A percentile compares a stretch with the other conserved stretches of the same genome.
phyloP scores from a whole-genome alignment of 768 basidiomycete species.

The Calocera cornea region DNA sequence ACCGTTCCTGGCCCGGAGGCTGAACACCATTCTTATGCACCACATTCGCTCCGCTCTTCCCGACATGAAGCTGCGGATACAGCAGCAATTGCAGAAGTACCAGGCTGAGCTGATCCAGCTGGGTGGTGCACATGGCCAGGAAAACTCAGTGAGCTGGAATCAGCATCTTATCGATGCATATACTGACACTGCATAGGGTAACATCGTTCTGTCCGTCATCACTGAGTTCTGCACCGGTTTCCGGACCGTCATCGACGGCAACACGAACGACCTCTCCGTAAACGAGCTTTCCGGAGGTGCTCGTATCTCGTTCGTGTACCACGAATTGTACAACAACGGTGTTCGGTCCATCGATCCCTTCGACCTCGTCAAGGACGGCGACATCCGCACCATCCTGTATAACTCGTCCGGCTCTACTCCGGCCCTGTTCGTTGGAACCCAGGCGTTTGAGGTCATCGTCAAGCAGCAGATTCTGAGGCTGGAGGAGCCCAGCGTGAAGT shows the following conservation, averaged over 20 bases:
- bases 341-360: slow-evolving; percentile 95
- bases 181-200: slow-evolving; percentile 33
- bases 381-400: slow-evolving; percentile 89
- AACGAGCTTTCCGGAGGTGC: slow-evolving; percentile 99
- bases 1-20: slow-evolving; percentile 83
- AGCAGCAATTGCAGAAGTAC: slow-evolving; percentile 80
- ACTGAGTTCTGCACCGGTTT: slow-evolving; percentile 97
- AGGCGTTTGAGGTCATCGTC: slow-evolving; percentile 96
- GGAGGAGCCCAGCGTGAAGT: slow-evolving; percentile 87
- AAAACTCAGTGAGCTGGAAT: slow-evolving; percentile 36
- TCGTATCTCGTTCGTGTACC: slow-evolving; percentile 96
- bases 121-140: slow-evolving; percentile 77
- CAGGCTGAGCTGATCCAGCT: slow-evolving; percentile 68
- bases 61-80: slow-evolving; percentile 92
- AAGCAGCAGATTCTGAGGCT: slow-evolving; percentile 97
- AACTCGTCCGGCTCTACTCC: slow-evolving; percentile 98
- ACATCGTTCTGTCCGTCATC: slow-evolving; percentile 90
- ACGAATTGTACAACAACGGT: slow-evolving; percentile 94
- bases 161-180: neutral
- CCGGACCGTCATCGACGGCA: slow-evolving; percentile 92
- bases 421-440: slow-evolving; percentile 88
- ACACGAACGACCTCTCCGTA: slow-evolving; percentile 84
- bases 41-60: slow-evolving; percentile 96
- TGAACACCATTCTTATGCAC: slow-evolving; percentile 99
- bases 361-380: slow-evolving; percentile 96